Evolutionary conservation across 2,329 filamentous ascomycete genomes (phyloP).

Genomic region (Akanthomyces dipterigenus): DNA sequence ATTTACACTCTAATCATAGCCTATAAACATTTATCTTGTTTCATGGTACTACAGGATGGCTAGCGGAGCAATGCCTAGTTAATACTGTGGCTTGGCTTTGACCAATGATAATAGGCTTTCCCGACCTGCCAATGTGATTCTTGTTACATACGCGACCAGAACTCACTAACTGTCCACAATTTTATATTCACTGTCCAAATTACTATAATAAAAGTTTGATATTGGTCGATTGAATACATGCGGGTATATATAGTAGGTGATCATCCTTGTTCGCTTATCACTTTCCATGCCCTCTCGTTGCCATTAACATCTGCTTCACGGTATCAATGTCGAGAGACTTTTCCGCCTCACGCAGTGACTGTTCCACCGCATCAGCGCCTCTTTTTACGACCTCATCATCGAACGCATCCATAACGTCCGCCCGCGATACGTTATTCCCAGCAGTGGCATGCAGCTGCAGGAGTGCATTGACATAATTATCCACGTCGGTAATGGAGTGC

Average conservation of each 20-base stretch:
- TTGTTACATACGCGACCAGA: no score
- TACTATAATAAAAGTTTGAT: neutral
- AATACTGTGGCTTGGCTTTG: neutral
- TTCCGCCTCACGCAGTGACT: slow-evolving; percentile 27
- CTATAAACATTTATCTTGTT: no score
- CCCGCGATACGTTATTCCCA: slow-evolving; percentile 8
- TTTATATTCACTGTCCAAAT: no score
- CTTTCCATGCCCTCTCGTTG: slow-evolving; percentile 21
- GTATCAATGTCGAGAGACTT: slow-evolving; percentile 23
- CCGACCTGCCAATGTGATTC: no score
- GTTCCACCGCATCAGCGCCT: slow-evolving; percentile 26
- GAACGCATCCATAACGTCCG: slow-evolving; percentile 22
- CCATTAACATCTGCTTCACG: slow-evolving; percentile 28
- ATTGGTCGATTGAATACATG: neutral
- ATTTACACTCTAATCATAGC: no score
- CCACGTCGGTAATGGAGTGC: slow-evolving; percentile 34
- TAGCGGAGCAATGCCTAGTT: no score
- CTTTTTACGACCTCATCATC: slow-evolving; percentile 27
- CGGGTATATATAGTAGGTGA: neutral
- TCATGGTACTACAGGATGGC: no score
- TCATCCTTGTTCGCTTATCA: neutral
- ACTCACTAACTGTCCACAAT: no score
- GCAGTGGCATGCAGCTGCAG: slow-evolving; percentile 14
- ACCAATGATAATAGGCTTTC: no score
- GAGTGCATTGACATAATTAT: slow-evolving; percentile 30